phyloP scores from a whole-genome alignment of 108 stramenopile species.

The Cyclostephanos tholiformis region DNA sequence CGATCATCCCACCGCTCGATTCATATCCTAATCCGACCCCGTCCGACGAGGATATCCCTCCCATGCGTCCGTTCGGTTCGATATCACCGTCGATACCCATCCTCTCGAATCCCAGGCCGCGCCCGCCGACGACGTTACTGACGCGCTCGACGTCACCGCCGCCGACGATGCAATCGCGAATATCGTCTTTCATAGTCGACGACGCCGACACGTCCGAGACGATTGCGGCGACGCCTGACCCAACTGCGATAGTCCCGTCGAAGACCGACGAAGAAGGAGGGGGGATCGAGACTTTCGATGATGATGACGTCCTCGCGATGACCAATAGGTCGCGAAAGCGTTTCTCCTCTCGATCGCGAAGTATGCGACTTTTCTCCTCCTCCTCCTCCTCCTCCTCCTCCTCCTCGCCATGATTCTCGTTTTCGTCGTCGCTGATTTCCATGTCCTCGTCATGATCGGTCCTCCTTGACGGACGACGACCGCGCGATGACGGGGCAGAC shows the following conservation, averaged over 20 bases:
- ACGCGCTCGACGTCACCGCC: too few species aligned
- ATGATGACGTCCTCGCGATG: conserved; percentile 8
- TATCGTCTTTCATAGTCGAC: background rate
- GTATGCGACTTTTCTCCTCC: background rate
- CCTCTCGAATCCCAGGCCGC: background rate
- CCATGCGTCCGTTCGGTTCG: too few species aligned
- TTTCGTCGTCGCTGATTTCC: conserved; percentile 28
- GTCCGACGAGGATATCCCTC: background rate
- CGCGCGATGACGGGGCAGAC: background rate
- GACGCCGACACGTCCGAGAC: background rate
- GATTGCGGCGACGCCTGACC: background rate
- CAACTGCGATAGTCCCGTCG: background rate
- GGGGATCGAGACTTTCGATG: conserved; percentile 20
- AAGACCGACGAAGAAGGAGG: background rate
- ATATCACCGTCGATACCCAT: background rate
- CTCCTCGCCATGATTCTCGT: background rate
- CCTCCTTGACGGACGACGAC: background rate
- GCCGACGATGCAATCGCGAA: background rate
- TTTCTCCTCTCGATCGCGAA: conserved; percentile 13
- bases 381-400: background rate
- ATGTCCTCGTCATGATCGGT: background rate
- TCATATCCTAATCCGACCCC: background rate
- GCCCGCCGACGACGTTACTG: background rate
- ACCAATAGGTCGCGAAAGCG: conserved; percentile 40
- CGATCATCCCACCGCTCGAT: too few species aligned